A percentile compares a stretch with the other conserved stretches of the same genome.
These are phyloP conservation scores for Termitomyces sp. DNA, from an alignment of 768 basidiomycete genomes.

Conservation along the genomic window DNA sequence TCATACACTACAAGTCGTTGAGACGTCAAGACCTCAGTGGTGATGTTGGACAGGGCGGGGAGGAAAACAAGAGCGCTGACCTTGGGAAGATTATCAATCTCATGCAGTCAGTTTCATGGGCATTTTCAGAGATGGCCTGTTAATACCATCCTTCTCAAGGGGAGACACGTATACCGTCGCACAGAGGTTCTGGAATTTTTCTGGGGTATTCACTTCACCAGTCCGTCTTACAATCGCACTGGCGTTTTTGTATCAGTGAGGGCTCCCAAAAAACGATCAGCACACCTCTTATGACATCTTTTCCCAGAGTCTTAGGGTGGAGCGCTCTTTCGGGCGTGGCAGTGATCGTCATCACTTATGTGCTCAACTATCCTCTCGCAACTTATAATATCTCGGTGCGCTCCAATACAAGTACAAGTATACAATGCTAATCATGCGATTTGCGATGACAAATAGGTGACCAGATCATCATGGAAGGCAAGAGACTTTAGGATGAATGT, in stretches of 20 bases:
- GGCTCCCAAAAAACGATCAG: not conserved
- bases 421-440: too few species aligned
- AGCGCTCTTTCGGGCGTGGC: slow-evolving; percentile 66
- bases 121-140: not conserved
- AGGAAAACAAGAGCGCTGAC: slow-evolving; percentile 41
- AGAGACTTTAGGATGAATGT: too few species aligned
- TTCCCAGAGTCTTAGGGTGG: slow-evolving; percentile 50
- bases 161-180: slow-evolving; percentile 68
- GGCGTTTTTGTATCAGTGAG: slow-evolving; percentile 67
- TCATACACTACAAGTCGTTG: slow-evolving; percentile 63
- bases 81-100: slow-evolving; percentile 70
- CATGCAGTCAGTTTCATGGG: slow-evolving; percentile 48
- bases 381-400: slow-evolving; percentile 59
- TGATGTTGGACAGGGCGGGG: slow-evolving; percentile 29
- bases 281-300: too few species aligned
- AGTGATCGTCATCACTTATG: slow-evolving; percentile 55
- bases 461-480: too few species aligned
- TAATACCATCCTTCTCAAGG: slow-evolving; percentile 20
- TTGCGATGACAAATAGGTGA: too few species aligned
- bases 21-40: slow-evolving; percentile 54
- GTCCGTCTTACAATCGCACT: slow-evolving; percentile 61
- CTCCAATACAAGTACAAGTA: too few species aligned
- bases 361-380: slow-evolving; percentile 63
- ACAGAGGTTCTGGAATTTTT: slow-evolving; percentile 70
- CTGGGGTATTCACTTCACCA: slow-evolving; percentile 56